phyloP scores from a whole-genome alignment of 257 asterid genomes.

The Galeopsis tetrahit region DNA sequence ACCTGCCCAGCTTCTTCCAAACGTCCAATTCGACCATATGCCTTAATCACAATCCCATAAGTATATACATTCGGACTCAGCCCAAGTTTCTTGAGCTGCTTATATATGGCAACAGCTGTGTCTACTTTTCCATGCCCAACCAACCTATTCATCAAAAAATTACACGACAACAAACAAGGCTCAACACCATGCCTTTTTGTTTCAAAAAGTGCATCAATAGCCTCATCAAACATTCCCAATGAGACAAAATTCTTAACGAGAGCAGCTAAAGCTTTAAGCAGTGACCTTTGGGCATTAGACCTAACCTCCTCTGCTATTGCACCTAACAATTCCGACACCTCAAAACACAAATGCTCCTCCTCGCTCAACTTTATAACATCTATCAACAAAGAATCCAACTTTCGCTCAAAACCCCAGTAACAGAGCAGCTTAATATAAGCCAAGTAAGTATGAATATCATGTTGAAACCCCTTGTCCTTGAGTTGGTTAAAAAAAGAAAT shows the following conservation, averaged over 20 bases:
- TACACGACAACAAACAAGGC: slow-evolving; percentile 59
- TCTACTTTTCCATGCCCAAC: slow-evolving; percentile 59
- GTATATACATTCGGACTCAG: slow-evolving; percentile 72
- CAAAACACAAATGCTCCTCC: slow-evolving; percentile 49
- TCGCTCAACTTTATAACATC: slow-evolving; percentile 51
- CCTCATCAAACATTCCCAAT: slow-evolving; percentile 74
- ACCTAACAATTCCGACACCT: slow-evolving; percentile 61
- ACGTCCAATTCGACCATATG: slow-evolving; percentile 53
- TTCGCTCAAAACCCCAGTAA: slow-evolving; percentile 52
- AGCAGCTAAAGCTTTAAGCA: slow-evolving; percentile 59
- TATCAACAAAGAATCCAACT: slow-evolving; percentile 56
- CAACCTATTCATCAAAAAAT: slow-evolving; percentile 67
- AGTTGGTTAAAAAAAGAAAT: slow-evolving; percentile 51
- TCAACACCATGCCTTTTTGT: slow-evolving; percentile 54
- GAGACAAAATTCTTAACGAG: slow-evolving; percentile 60
- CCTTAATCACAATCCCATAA: slow-evolving; percentile 75
- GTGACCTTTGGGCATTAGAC: slow-evolving; percentile 47
- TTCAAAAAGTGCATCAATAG: slow-evolving; percentile 50
- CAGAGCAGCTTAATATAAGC: slow-evolving; percentile 70
- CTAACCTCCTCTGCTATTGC: slow-evolving; percentile 57
- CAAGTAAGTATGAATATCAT: slow-evolving; percentile 54
- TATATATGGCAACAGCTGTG: slow-evolving; percentile 52
- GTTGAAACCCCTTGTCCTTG: slow-evolving; percentile 56
- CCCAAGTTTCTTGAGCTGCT: slow-evolving; percentile 57
- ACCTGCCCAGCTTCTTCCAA: slow-evolving; percentile 59